Conservation (phyloP, 2,329 filamentous ascomycete genomes). For the Aphanoascus verrucosus region DNA sequence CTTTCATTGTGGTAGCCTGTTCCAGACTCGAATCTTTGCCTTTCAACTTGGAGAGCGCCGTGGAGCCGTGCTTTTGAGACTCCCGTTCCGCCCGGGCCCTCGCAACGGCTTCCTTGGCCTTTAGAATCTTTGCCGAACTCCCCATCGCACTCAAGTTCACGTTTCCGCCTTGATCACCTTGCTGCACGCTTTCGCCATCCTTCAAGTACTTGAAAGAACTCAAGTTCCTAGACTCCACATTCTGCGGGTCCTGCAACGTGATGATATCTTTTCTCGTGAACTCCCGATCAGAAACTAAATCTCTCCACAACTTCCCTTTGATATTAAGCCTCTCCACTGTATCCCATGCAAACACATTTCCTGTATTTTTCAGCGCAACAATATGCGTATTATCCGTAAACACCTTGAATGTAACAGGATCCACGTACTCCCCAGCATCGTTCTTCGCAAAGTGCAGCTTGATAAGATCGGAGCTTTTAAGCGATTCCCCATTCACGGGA, state of each 20-base stretch:
- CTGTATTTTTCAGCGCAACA: conserved; percentile 72
- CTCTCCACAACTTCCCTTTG: conserved; percentile 91
- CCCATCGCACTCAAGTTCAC: conserved; percentile 76
- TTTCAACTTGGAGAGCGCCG: conserved; percentile 19
- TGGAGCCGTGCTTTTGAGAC: conserved; percentile 47
- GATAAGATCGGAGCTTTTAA: conserved; percentile 74
- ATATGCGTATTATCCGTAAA: conserved; percentile 98
- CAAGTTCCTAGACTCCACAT: conserved; percentile 68
- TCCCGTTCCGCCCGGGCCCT: conserved; percentile 68
- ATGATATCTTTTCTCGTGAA: conserved; percentile 90
- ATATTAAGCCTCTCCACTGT: conserved; percentile 92
- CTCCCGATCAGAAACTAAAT: conserved; percentile 75
- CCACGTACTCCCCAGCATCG: conserved; percentile 79
- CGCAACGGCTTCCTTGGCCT: conserved; percentile 88
- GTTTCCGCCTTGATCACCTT: conserved; percentile 55
- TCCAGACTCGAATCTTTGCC: conserved; percentile 9
- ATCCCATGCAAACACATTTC: conserved; percentile 94
- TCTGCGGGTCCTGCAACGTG: conserved; percentile 90
- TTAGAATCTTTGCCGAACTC: conserved; percentile 68
- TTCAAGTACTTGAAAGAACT: conserved; percentile 81
- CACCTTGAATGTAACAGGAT: conserved; percentile 94
- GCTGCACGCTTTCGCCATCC: conserved; percentile 65
- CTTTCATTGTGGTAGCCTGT: conserved; percentile 21
- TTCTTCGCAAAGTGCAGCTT: conserved; percentile 89
- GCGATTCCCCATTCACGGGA: conserved; percentile 68